Evolutionary conservation across 352 stramenopile species (phyloP), one percentile per base, ranked within the genome.

Genomic region (Phytopythium vexans): DNA sequence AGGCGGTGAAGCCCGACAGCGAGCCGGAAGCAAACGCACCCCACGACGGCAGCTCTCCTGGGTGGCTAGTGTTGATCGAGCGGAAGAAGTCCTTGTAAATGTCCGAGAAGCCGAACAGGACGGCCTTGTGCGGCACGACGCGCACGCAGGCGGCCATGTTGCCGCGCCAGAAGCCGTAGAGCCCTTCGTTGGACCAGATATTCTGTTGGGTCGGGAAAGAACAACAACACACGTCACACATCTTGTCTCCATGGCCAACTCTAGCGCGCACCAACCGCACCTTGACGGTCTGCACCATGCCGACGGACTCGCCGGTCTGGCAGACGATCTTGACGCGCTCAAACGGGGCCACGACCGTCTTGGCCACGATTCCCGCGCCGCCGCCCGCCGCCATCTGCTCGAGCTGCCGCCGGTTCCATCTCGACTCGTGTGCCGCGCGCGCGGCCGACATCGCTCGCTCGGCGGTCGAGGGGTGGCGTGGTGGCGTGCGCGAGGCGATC

Each of bases 241-340:
- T n/a, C n/a, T n/a, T n/a, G n/a, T n/a, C n/a, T n/a, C n/a, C n/a
- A n/a, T n/a, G n/a, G n/a, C n/a, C n/a, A n/a, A n/a, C n/a, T n/a
- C n/a, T n/a, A n/a, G n/a, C n/a, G n/a, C n/a, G n/a, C n/a, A n/a
- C n/a, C n/a, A n/a, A n/a, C n/a, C n/a, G n/a, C n/a, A 74, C 68
- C 58, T 65, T 67, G 21, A 73, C 80, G 41, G 78, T 92, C 46
- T 72, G 64, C 46, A 86, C n/a, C 78, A 92, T 92, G n/a, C 81
- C 81, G 49, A 79, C 68, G 15, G 75, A 86, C 49, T 88, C 81
- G 51, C 77, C 77, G 15, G 77, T 89, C 36, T 93, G 82, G 50
- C 77, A 91, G 44, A 93, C 77, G 67, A 93, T 93, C 67, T 93
- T 93, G 49, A 93, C 80, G 53, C 82, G 79, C 54, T 93, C 82